phyloP scores from a whole-genome alignment of 2,329 filamentous ascomycete species.

The Sarocladium oryzae region DNA sequence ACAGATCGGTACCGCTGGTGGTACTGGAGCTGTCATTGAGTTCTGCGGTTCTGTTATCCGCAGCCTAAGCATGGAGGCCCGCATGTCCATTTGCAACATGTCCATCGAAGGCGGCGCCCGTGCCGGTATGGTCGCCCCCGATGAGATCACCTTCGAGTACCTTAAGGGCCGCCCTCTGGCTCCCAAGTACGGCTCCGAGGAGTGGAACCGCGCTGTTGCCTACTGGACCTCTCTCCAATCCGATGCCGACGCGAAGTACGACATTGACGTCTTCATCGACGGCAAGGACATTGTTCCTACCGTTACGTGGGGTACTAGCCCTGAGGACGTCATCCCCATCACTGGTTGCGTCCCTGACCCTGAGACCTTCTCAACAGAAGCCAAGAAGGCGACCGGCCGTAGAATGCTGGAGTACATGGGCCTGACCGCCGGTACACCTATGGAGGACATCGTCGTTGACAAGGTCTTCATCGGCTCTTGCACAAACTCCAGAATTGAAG shows the following conservation, averaged over 20 bases:
- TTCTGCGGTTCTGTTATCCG: slow-evolving; percentile 95
- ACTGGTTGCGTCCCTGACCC: slow-evolving; percentile 86
- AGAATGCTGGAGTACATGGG: slow-evolving; percentile 96
- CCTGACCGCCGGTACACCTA: slow-evolving; percentile 73
- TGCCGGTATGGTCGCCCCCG: slow-evolving; percentile 94
- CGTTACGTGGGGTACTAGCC: slow-evolving; percentile 93
- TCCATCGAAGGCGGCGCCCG: slow-evolving; percentile 92
- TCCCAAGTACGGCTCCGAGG: slow-evolving; percentile 72
- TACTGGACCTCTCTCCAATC: slow-evolving; percentile 87
- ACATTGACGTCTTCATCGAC: slow-evolving; percentile 83
- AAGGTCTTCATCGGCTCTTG: slow-evolving; percentile 98
- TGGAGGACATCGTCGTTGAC: slow-evolving; percentile 88
- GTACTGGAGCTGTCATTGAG: slow-evolving; percentile 91
- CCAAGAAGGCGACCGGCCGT: slow-evolving; percentile 72
- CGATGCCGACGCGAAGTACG: slow-evolving; percentile 83
- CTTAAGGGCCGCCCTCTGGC: slow-evolving; percentile 86
- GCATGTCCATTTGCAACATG: slow-evolving; percentile 99
- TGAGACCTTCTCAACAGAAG: slow-evolving; percentile 72
- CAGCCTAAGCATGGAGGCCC: slow-evolving; percentile 84
- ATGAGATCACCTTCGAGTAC: slow-evolving; percentile 91
- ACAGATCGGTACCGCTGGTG: slow-evolving; percentile 88
- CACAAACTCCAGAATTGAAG: slow-evolving; percentile 95
- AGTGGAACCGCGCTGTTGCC: slow-evolving; percentile 81
- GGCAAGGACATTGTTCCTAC: slow-evolving; percentile 91
- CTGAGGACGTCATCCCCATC: slow-evolving; percentile 93